Conservation (phyloP, 106 monocot species). For the Acorus gramineus region DNA sequence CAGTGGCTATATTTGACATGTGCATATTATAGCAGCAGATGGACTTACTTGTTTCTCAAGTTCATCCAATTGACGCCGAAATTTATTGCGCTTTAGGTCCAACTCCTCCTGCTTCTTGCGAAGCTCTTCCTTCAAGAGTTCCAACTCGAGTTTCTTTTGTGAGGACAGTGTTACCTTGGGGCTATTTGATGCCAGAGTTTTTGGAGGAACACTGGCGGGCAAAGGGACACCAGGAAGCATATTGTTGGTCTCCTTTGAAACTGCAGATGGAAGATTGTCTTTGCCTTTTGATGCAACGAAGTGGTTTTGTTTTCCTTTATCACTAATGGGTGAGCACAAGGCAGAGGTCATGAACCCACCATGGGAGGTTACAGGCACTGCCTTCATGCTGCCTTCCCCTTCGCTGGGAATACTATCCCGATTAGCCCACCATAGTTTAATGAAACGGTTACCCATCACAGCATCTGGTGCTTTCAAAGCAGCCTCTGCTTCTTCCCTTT, state of each 20-base stretch:
- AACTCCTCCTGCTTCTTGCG: constrained; percentile 84
- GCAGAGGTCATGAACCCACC: not conserved
- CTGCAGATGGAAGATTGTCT: constrained; percentile 20
- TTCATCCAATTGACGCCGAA: constrained; percentile 67
- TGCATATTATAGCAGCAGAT: not conserved
- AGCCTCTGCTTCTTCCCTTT: constrained; percentile 88
- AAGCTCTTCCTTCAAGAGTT: constrained; percentile 78
- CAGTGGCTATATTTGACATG: not conserved
- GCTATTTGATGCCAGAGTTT: constrained; percentile 18
- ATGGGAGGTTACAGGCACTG: constrained; percentile 4
- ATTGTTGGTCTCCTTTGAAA: constrained; percentile 25
- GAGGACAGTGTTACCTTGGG: constrained; percentile 25
- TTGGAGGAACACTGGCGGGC: constrained; percentile 12
- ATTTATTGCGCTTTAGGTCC: constrained; percentile 74
- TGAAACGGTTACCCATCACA: constrained; percentile 98
- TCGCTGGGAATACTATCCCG: constrained; percentile 67
- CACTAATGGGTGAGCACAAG: constrained; percentile 12
- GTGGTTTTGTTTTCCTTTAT: constrained; percentile 1
- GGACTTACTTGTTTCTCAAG: constrained; percentile 69
- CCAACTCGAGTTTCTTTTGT: constrained; percentile 54
- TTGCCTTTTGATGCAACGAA: not conserved
- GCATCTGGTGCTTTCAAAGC: constrained; percentile 92
- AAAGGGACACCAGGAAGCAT: constrained; percentile 12
- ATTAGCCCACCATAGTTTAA: constrained; percentile 95
- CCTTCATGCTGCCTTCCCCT: constrained; percentile 12